A percentile compares a stretch with the other conserved stretches of the same genome.
Conservation (phyloP, 2,329 filamentous ascomycete species). For the Capronia americana region DNA sequence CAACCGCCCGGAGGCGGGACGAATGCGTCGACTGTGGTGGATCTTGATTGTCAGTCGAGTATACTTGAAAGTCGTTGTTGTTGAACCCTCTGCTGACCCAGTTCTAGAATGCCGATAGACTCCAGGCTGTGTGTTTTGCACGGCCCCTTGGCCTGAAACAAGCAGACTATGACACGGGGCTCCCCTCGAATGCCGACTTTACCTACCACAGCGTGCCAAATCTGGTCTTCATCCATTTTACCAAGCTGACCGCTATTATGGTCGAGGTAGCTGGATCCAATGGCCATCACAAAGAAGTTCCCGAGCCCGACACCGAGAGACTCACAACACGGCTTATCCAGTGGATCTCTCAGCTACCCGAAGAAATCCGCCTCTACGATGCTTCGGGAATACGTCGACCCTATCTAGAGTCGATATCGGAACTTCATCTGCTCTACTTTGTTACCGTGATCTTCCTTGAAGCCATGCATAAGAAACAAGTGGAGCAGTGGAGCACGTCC, state of each 20-base stretch:
- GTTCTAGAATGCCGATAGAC: constrained; percentile 13
- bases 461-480: background rate
- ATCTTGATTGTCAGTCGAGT: constrained; percentile 28
- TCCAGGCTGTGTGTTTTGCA: constrained; percentile 14
- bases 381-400: background rate
- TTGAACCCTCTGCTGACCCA: background rate
- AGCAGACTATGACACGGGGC: constrained; percentile 8
- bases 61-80: background rate
- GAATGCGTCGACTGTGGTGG: constrained; percentile 33
- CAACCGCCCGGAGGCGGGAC: constrained; percentile 4
- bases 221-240: constrained; percentile 12
- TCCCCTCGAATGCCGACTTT: constrained; percentile 11
- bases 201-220: background rate
- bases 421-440: constrained; percentile 23
- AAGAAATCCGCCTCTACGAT: constrained; percentile 15
- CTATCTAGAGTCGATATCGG: constrained; percentile 12
- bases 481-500: constrained; percentile 4
- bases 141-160: constrained; percentile 7
- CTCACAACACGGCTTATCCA: constrained; percentile 5
- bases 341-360: constrained; percentile 12
- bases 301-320: constrained; percentile 1
- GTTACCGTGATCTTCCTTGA: constrained; percentile 12
- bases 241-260: background rate
- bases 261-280: constrained; percentile 10
- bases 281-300: background rate